Base-by-base conservation (phyloP, 257 asterid species). In the Scutellaria galericulata region DNA sequence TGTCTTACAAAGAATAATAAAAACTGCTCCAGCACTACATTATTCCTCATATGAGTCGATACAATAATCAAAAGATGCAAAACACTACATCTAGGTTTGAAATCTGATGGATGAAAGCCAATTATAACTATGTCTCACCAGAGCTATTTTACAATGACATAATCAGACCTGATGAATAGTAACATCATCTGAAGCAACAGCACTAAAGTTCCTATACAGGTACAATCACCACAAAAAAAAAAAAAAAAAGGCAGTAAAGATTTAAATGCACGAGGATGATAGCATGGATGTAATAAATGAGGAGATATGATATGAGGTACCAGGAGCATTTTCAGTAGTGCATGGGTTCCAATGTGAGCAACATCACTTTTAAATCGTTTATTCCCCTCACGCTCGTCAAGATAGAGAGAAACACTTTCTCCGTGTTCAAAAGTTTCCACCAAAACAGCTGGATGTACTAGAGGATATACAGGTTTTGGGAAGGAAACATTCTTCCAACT, bases 301-400 rank as follows among this genome's bases (percentile, higher is more conserved):
- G 56, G 51, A 66, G 24, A 27, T 18, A 46, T 7, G 13, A 54
- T 9, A 15, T 44, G 52, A 52, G 31, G 67, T 84, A 90, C 96
- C 95, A 90, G 82, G 73, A 90, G 96, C 96, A 90, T 90, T 80
- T 92, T 92, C 83, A 92, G 86, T 24, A 89, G 85, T 37, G 96
- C 97, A 85, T 92, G 95, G 60, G 96, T 89, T 67, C 96, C 96
- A 64, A 88, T 92, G 68, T 92, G 96, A 48, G 97, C 97, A 81
- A 92, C 93, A 20, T 89, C 79, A 50, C 88, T 86, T 79, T 86
- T 92, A 62, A 88, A 79, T 53, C 91, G 84, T 51, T 83, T 95
- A 56, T 88, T 83, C 67, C 95, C 97, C 75, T 71, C 79, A 6
- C 59, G 77, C 51, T 81, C 95, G 68, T 92, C 93, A 67, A 92